phyloP scores from a whole-genome alignment of 208 protist species.

The Acanthamoeba culbertsoni region DNA sequence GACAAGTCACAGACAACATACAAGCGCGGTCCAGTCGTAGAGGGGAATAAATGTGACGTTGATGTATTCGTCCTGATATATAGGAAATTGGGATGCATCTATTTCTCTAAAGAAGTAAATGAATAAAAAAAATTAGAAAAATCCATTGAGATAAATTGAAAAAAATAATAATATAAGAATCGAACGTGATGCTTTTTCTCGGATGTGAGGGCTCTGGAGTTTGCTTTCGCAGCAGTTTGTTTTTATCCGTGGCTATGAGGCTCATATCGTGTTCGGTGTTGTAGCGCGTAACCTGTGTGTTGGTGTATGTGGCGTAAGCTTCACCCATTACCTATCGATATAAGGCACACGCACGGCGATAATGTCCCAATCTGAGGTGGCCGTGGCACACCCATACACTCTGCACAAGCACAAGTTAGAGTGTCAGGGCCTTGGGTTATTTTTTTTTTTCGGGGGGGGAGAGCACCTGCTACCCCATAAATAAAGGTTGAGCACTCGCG shows the following conservation, averaged over 20 bases:
- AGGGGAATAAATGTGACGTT: conserved; percentile 28
- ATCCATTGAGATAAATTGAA: too few relatives aligned
- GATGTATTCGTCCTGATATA: conserved; percentile 31
- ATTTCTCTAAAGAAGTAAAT: neutral
- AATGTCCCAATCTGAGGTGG: neutral
- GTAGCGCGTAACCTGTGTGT: neutral
- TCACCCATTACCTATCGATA: neutral
- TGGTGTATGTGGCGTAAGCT: neutral
- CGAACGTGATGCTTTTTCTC: neutral
- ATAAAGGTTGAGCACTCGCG: conserved; percentile 48
- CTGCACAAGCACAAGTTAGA: neutral
- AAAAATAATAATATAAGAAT: neutral
- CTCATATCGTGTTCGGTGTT: neutral
- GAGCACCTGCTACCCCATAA: neutral
- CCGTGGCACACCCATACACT: conserved; percentile 34
- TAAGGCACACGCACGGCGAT: neutral
- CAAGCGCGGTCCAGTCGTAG: neutral
- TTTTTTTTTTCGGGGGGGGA: too few relatives aligned
- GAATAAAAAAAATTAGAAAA: neutral
- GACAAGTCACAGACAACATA: neutral
- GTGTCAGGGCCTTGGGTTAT: neutral
- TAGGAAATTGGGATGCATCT: neutral
- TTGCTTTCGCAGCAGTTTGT: conserved; percentile 1
- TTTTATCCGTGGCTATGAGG: neutral
- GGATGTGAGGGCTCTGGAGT: neutral